phyloP scores from a whole-genome alignment of 164 flowering plant genomes.

The Magnolia kwangsiensis region DNA sequence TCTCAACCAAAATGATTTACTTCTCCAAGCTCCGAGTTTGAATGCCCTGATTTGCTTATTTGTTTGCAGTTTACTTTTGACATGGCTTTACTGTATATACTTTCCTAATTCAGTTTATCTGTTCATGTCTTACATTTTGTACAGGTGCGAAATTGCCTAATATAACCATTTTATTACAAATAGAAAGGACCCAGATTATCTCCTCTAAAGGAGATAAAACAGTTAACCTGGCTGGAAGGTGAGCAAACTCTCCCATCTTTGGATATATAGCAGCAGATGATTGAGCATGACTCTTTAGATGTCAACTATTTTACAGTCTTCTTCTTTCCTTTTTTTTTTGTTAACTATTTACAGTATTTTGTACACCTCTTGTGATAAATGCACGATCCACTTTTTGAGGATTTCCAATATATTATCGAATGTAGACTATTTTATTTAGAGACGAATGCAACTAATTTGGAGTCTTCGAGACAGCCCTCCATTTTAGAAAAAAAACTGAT shows the following conservation, averaged over 20 bases:
- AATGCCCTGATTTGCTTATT: not conserved
- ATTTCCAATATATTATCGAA: too few relatives aligned
- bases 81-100: not conserved
- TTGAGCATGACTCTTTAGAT: not conserved
- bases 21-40: not conserved
- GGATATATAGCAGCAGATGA: not conserved
- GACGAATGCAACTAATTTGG: too few relatives aligned
- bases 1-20: conserved; percentile 4
- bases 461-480: too few relatives aligned
- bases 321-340: too few relatives aligned
- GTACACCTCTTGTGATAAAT: too few relatives aligned
- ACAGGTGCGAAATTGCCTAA: conserved; percentile 82
- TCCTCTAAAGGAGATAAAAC: conserved; percentile 47
- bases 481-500: too few relatives aligned
- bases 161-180: conserved; percentile 51
- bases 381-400: too few relatives aligned
- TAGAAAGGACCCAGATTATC: conserved; percentile 43
- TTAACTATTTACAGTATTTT: too few relatives aligned
- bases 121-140: conserved; percentile 10
- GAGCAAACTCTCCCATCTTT: conserved; percentile 11
- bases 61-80: not conserved
- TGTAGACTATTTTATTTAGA: too few relatives aligned
- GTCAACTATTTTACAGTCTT: not conserved
- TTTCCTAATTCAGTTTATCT: not conserved
- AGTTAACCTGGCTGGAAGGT: conserved; percentile 71